Base-by-base conservation (phyloP, 164 flowering plant genomes). In the Tetrastigma voinierianum region DNA sequence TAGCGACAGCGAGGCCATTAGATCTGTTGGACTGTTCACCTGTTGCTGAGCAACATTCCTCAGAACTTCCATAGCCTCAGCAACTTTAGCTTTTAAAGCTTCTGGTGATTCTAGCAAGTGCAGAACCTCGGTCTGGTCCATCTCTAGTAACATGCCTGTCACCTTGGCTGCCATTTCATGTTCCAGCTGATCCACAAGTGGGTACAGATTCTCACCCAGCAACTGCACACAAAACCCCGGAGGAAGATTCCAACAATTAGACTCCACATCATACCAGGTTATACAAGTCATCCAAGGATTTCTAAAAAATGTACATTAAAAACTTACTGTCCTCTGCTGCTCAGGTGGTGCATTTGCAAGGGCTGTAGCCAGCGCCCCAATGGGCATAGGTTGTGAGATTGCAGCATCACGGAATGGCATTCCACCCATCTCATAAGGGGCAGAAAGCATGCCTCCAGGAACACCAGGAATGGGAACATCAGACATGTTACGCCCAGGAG, bases 91-190 rank as follows among this genome's bases (percentile, higher is more conserved):
- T 44, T 76, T 82, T 70, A 82, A 51, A 64, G 86, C 84, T 47
- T 82, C 86, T 2, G 86, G 86, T 17, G 83, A 77, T 62, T 80
- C 85, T 0, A 82, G 80, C 68, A 80, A 55, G 58, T 80, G 86
- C 62, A 82, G 23, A 44, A 82, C 86, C 59, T 82, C 86, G 5
- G 86, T 73, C 76, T 82, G 84, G 59, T 82, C 86, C 86, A 80
- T 82, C 84, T 82, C 86, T 13, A 82, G 66, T 54, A 82, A 82
- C 86, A 82, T 82, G 43, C 86, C 84, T 0, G 84, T 82, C 17
- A 82, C 84, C 52, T 82, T 82, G 3, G 86, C 86, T 3, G 86
- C 84, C 59, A 66, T 66, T 13, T 80, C 84, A 59, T 68, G 86
- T 80, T 82, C 86, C 60, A 82, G 52, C 69, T 73, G 73, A 12